These are phyloP conservation scores for Ustilago vetiveriae DNA, from an alignment of 1,284 basidiomycete genomes.

Conservation along the genomic window DNA sequence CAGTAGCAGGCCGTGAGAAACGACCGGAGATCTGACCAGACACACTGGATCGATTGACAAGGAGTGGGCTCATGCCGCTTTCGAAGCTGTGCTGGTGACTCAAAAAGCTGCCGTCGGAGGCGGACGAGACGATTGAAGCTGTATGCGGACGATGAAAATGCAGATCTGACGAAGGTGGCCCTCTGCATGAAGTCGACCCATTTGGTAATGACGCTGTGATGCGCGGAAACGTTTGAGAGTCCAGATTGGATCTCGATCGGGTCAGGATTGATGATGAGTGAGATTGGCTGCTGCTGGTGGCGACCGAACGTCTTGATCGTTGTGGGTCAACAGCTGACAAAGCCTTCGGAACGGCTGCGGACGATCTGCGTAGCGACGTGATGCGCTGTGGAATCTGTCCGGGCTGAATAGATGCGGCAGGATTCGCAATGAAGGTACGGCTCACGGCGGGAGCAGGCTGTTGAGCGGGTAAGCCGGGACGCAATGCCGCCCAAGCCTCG, in stretches of 20 bases:
- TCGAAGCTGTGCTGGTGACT: slow-evolving; percentile 44
- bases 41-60: slow-evolving; percentile 9
- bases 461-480: slow-evolving; percentile 17
- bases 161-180: slow-evolving; percentile 9
- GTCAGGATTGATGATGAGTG: slow-evolving; percentile 1
- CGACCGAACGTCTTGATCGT: not conserved
- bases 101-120: slow-evolving; percentile 26
- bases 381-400: slow-evolving; percentile 17
- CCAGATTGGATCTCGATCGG: not conserved
- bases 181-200: slow-evolving; percentile 10
- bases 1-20: slow-evolving; percentile 8
- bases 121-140: slow-evolving; percentile 35
- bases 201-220: slow-evolving; percentile 9
- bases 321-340: slow-evolving; percentile 1
- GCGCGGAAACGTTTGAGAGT: slow-evolving; percentile 8
- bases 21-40: slow-evolving; percentile 3
- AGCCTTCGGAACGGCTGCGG: slow-evolving; percentile 14
- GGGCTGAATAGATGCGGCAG: slow-evolving; percentile 4
- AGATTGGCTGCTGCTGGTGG: slow-evolving; percentile 12
- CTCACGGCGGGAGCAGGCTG: slow-evolving; percentile 1
- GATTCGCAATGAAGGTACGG: not conserved
- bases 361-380: slow-evolving; percentile 27
- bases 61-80: slow-evolving; percentile 35
- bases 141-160: slow-evolving; percentile 30
- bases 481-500: slow-evolving; percentile 26